Evolutionary conservation across 768 basidiomycete species (phyloP), one percentile per base, ranked within the genome.

Genomic region (Paxillus involutus): DNA sequence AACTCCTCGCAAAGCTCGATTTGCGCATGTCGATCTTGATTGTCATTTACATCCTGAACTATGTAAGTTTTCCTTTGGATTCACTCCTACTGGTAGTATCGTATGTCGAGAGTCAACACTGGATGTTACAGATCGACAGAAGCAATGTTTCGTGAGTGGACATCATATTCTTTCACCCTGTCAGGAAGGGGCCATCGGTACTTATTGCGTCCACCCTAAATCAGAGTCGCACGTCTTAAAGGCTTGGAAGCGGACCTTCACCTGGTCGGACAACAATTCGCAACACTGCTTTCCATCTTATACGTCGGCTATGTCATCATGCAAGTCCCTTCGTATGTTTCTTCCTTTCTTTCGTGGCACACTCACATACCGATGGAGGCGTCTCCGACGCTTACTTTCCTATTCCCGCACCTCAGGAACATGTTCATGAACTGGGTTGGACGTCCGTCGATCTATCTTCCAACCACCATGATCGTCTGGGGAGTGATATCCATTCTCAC

Each of bases 401-500:
- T 32, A 32, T 32, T 26, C 8, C 32, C 11, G 24, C 6, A 24
- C 37, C 30, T 14, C 41, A 65, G 63, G 14, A 72, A 71, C 58
- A 65, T 72, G 60, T 58, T 72, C 40, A 53, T 72, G 50, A 66
- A 72, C 56, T 57, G 64, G 41, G 60, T 70, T 16, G 65, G 60
- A 13, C 63, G 62, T 43, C 71, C 70, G 12, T 63, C 67, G 21
- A 36, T 67, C 3, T 67, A 62, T 45, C 55, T 69, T 39, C 58
- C 66, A 17, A n/a, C 45, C 19, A 65, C 63, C 24, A 67, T 67
- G 47, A 42, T 62, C 24, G 53, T 73, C 16, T 75, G 75, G 73
- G 75, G 75, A 5, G 51, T 59, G 3, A 71, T 78, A 45, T 73
- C 72, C 0, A 55, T 61, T 16, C 61, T 75, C 0, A 78, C 75